phyloP scores from a whole-genome alignment of 768 basidiomycete species.

The Boletus subcaerulescens region DNA sequence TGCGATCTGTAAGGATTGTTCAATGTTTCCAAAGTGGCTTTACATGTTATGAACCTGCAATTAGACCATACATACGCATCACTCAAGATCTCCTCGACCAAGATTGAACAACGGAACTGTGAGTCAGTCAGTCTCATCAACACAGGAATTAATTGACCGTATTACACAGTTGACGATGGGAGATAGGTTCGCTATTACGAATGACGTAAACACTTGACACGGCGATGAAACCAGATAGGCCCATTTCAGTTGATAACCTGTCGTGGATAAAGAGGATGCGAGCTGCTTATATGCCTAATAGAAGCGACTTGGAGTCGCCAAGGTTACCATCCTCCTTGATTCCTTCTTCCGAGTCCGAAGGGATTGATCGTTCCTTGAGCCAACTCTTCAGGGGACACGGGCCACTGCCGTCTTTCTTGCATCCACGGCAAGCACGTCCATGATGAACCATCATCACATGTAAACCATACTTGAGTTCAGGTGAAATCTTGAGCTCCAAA shows the following conservation, averaged over 20 bases:
- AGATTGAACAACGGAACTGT: not conserved
- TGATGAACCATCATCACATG: constrained; percentile 61
- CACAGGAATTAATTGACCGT: not conserved
- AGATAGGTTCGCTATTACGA: not conserved
- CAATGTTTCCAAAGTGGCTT: constrained; percentile 3
- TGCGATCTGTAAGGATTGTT: constrained; percentile 1
- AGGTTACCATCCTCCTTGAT: not conserved
- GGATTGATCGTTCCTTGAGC: constrained; percentile 27
- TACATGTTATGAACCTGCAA: constrained; percentile 5
- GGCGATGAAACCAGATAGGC: not conserved
- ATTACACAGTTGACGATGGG: constrained; percentile 3
- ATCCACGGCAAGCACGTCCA: constrained; percentile 53
- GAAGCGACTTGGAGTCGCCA: not conserved
- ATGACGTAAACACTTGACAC: not conserved
- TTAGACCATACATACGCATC: constrained; percentile 4
- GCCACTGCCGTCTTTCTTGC: constrained; percentile 39
- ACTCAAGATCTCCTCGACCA: constrained; percentile 1
- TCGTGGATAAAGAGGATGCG: not conserved
- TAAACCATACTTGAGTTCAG: constrained; percentile 52
- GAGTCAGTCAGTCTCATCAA: not conserved
- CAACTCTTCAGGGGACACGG: constrained; percentile 37
- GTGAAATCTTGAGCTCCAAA: constrained; percentile 49
- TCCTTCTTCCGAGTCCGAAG: constrained; percentile 14
- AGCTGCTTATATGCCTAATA: not conserved
- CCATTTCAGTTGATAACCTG: not conserved